Evolutionary conservation across 108 stramenopile genomes (phyloP).

Genomic region (Stephanodiscus minutulus): DNA sequence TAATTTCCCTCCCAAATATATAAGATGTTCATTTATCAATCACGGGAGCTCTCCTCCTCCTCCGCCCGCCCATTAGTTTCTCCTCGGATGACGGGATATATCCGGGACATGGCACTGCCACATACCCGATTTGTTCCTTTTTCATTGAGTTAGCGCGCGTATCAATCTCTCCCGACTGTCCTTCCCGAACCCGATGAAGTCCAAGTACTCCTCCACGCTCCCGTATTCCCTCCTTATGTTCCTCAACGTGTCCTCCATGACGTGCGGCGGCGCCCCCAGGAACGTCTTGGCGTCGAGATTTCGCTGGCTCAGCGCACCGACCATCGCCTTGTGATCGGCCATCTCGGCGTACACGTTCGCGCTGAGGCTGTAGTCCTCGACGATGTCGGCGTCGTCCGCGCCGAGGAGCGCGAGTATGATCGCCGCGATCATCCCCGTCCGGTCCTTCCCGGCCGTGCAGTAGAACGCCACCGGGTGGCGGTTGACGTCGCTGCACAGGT

Average conservation of each 20-base stretch:
- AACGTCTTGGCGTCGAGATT: conserved; percentile 88
- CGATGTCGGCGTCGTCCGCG: conserved; percentile 74
- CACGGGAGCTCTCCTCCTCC: too few relatives aligned
- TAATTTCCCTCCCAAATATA: too few relatives aligned
- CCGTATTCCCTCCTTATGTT: conserved; percentile 79
- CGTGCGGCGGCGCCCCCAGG: conserved; percentile 87
- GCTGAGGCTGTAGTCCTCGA: conserved; percentile 87
- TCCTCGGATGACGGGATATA: neutral
- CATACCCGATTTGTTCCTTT: too few relatives aligned
- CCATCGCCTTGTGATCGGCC: conserved; percentile 93
- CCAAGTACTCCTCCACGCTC: conserved; percentile 84
- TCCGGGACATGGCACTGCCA: neutral
- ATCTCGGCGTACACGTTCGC: conserved; percentile 93
- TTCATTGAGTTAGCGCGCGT: conserved; percentile 59
- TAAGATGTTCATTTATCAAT: too few relatives aligned
- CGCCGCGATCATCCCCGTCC: conserved; percentile 88
- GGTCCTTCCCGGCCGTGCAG: conserved; percentile 94
- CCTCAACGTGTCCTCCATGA: conserved; percentile 81
- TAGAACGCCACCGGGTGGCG: conserved; percentile 92
- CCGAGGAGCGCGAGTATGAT: conserved; percentile 77
- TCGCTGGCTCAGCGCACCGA: conserved; percentile 86
- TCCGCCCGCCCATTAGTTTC: too few relatives aligned
- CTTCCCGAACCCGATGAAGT: conserved; percentile 86
- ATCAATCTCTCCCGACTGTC: conserved; percentile 73
- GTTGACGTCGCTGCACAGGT: conserved; percentile 67